Conservation (phyloP, 768 basidiomycete species). For the Podaxis sp. region DNA sequence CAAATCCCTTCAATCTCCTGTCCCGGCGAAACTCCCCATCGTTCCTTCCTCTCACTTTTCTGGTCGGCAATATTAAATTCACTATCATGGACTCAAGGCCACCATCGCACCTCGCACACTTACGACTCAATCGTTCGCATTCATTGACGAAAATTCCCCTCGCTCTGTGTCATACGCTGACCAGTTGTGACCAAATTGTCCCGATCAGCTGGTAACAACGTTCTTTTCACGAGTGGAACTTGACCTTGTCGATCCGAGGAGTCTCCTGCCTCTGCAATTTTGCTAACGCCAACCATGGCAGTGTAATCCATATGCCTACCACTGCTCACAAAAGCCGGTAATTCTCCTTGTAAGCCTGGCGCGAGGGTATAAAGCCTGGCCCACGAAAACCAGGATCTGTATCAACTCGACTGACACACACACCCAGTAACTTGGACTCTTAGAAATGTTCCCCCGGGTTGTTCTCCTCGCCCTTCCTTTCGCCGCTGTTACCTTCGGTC, state of each 20-base stretch:
- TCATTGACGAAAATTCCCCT: not conserved
- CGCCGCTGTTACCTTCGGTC: slow-evolving; percentile 11
- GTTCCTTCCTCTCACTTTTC: not conserved
- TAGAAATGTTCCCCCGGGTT: slow-evolving; percentile 6
- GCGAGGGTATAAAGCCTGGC: slow-evolving; percentile 2
- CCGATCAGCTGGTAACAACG: not conserved
- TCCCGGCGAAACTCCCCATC: not conserved
- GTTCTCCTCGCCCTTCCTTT: slow-evolving; percentile 13
- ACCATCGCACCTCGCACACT: not conserved
- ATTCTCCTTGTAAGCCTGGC: not conserved
- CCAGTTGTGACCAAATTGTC: not conserved
- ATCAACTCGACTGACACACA: not conserved
- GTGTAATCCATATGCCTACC: not conserved
- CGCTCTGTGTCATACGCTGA: not conserved
- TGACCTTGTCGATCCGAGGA: not conserved
- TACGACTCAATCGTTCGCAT: not conserved
- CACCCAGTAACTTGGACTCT: not conserved
- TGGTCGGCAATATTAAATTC: not conserved
- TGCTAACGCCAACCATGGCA: not conserved
- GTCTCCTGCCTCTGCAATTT: not conserved
- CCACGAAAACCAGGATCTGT: not conserved
- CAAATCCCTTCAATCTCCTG: not conserved
- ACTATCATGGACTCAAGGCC: not conserved
- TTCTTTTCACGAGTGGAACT: not conserved
- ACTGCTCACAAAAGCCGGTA: not conserved